Conservation (phyloP, 495 filamentous ascomycete genomes). For the Neurospora sp. region DNA sequence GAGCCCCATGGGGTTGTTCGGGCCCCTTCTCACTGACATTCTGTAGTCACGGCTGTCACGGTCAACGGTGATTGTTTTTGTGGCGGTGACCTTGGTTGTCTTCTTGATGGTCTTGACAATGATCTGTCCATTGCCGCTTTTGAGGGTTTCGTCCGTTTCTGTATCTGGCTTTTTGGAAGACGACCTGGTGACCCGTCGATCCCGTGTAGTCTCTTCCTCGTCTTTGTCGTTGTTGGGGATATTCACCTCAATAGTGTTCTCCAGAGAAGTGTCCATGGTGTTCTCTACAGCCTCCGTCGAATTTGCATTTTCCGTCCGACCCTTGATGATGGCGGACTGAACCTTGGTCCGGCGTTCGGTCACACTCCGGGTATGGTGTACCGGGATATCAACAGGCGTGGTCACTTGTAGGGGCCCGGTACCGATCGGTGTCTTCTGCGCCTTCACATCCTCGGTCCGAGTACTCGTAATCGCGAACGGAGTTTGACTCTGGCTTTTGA, state of each 20-base stretch:
- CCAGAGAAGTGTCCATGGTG: background rate
- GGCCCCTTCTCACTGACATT: constrained; percentile 22
- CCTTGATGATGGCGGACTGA: background rate
- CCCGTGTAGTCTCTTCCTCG: background rate
- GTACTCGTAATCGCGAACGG: background rate
- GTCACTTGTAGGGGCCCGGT: background rate
- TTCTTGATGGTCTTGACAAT: background rate
- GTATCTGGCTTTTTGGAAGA: background rate
- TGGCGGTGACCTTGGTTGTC: background rate
- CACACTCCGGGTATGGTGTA: background rate
- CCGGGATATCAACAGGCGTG: background rate
- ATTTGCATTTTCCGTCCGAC: background rate
- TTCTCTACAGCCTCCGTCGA: background rate
- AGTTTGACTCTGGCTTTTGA: background rate
- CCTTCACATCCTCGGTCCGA: background rate
- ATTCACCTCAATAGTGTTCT: background rate
- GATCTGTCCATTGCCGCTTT: background rate
- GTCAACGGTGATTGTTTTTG: background rate
- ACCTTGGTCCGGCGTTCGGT: background rate
- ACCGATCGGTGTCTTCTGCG: background rate
- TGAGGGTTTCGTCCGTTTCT: background rate
- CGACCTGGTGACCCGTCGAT: background rate
- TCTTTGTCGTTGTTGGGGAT: background rate
- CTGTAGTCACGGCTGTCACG: constrained; percentile 13
- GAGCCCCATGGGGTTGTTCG: constrained; percentile 36